Base-by-base conservation (phyloP, 2,329 filamentous ascomycete species). In the Botrytis galanthina region DNA sequence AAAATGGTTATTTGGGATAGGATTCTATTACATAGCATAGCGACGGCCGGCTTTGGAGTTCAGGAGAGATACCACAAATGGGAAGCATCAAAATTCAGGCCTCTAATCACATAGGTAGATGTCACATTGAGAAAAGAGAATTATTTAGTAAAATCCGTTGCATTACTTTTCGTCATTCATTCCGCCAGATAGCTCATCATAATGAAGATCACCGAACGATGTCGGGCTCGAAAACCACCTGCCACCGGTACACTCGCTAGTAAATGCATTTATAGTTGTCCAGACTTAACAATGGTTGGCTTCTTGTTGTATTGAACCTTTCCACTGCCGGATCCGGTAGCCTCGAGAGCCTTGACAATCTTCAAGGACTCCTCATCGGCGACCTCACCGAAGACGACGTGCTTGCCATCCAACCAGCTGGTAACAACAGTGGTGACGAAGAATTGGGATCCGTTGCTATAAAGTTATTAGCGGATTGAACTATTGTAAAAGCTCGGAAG, bases 401-500 rank as follows among this genome's bases (percentile, higher is more conserved):
- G 95, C 87, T 99, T 99, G 82, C 90, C 90, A 82, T 99, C 95
- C 57, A 98, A 89, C 83, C 98, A 96, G 66, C 94, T 95, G 22
- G 96, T 98, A n/a, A 91, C 87, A 44, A 97, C 93, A 26, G 96
- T 98, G 67, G 96, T 99, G 79, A 98, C 87, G 88, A 99, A 99
- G 89, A 99, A 99, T 81, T 99, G 96, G 70, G 93, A 97, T 80
- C 96, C 96, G 86, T 99, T 99, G 84, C 96, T 97, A 76, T 84
- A 85, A 39, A 85, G 87, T 42, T 60, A 54, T 76, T 70, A 86
- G 35, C 18, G 10, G 18, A 29, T 69, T 42, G 37, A 44, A 82
- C 91, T 91, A 83, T 93, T 91, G 82, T 90, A 90, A 87, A 82
- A 93, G 87, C 85, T 18, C 85, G 86, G 26, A 37, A 1, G 22